Conservation (phyloP, 805 yeast genomes). For the Starmerella bombi region DNA sequence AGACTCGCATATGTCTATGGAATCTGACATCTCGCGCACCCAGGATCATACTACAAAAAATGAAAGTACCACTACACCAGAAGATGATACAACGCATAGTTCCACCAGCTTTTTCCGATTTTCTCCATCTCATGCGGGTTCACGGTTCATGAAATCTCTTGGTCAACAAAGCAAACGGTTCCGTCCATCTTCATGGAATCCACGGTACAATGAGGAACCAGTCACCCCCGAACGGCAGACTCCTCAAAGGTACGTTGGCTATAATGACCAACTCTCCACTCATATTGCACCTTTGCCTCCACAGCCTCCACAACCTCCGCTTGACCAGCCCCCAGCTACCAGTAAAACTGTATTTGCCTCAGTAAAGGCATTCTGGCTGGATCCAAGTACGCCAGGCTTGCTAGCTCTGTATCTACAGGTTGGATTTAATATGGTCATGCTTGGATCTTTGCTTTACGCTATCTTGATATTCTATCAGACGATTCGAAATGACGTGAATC, state of each 20-base stretch:
- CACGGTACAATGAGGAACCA: background rate
- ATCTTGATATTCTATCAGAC: constrained; percentile 41
- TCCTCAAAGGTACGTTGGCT: background rate
- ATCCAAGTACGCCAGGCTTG: constrained; percentile 36
- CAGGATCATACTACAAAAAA: too few relatives aligned
- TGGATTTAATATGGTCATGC: constrained; percentile 41
- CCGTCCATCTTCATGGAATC: background rate
- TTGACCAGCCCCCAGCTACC: background rate
- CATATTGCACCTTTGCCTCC: too few relatives aligned
- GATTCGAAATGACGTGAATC: constrained; percentile 54
- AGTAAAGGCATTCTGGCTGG: constrained; percentile 13
- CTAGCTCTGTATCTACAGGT: constrained; percentile 53
- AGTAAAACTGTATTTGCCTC: background rate
- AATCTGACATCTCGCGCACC: background rate
- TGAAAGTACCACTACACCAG: too few relatives aligned
- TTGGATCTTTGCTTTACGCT: constrained; percentile 39
- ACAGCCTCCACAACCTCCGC: too few relatives aligned
- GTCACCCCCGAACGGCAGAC: background rate
- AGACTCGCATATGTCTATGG: background rate
- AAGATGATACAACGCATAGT: background rate
- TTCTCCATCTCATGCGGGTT: constrained; percentile 12
- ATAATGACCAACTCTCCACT: too few relatives aligned
- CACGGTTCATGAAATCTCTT: constrained; percentile 6
- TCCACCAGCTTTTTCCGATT: constrained; percentile 12
- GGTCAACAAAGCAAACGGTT: constrained; percentile 4